Evolutionary conservation across 331 rosid species (phyloP).

Genomic region (Quercus tomentella): DNA sequence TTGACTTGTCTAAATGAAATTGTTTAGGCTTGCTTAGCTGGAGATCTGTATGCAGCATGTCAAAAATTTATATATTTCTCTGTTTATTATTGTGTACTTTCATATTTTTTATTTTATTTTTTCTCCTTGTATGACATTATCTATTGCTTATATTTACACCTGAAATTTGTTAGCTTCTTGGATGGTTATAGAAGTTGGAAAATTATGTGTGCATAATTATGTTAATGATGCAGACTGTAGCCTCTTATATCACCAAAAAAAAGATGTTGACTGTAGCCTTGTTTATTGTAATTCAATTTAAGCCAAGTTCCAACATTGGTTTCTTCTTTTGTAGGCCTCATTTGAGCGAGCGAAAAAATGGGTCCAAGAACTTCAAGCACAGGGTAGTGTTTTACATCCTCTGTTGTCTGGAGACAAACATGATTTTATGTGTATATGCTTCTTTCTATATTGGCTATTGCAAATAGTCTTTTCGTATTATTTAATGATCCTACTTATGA

Average conservation of each 20-base stretch:
- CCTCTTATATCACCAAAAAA: too few relatives aligned
- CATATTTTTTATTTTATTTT: neutral
- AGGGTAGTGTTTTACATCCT: constrained; percentile 29
- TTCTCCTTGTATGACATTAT: neutral
- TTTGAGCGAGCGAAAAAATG: constrained; percentile 60
- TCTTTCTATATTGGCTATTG: neutral
- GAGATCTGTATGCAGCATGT: neutral
- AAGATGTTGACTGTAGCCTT: too few relatives aligned
- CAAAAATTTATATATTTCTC: neutral
- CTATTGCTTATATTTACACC: neutral
- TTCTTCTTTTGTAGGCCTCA: constrained; percentile 34
- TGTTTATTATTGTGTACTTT: neutral
- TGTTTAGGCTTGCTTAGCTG: neutral
- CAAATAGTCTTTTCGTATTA: neutral
- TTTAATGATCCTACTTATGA: neutral
- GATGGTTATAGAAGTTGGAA: neutral
- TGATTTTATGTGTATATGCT: neutral
- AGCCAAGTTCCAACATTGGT: neutral
- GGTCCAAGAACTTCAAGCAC: constrained; percentile 60
- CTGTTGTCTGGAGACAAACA: neutral
- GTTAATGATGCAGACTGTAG: neutral
- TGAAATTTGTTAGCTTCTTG: neutral
- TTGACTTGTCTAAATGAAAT: neutral
- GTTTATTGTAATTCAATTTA: neutral
- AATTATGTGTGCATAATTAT: neutral